These are phyloP conservation scores for Escovopsis weberi DNA, from an alignment of 2,329 filamentous ascomycete species.

Conservation along the genomic window DNA sequence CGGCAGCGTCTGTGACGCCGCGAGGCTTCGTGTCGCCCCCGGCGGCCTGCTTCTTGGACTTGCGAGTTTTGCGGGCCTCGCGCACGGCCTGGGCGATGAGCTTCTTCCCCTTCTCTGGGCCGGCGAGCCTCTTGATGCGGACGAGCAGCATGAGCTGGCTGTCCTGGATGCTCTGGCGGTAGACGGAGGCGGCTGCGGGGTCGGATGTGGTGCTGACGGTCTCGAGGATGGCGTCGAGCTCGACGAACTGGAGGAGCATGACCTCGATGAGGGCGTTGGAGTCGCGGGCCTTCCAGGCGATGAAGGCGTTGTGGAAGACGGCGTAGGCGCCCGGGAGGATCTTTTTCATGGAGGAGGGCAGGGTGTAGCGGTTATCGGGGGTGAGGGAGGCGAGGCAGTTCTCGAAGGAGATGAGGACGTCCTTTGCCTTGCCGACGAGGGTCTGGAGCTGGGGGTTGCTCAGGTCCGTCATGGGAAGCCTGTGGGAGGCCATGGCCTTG, in stretches of 20 bases:
- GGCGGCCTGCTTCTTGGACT: slow-evolving; percentile 49
- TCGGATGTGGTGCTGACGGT: slow-evolving; percentile 67
- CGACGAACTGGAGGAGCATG: slow-evolving; percentile 77
- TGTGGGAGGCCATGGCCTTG: slow-evolving; percentile 12
- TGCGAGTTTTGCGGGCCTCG: slow-evolving; percentile 51
- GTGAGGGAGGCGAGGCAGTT: slow-evolving; percentile 53
- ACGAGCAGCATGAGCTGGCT: slow-evolving; percentile 70
- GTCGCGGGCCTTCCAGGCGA: slow-evolving; percentile 71
- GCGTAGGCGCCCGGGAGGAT: slow-evolving; percentile 55
- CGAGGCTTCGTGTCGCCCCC: slow-evolving; percentile 61
- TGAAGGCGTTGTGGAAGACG: slow-evolving; percentile 64
- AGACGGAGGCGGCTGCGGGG: slow-evolving; percentile 59
- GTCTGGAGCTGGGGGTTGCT: slow-evolving; percentile 52
- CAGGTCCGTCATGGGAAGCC: slow-evolving; percentile 29
- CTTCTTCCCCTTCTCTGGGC: slow-evolving; percentile 53
- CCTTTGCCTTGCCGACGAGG: slow-evolving; percentile 62
- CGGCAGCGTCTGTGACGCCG: no score
- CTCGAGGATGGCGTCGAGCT: slow-evolving; percentile 71
- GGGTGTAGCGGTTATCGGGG: slow-evolving; percentile 49
- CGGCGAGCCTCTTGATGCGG: slow-evolving; percentile 64
- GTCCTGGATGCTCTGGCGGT: slow-evolving; percentile 64
- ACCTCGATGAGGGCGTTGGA: slow-evolving; percentile 65
- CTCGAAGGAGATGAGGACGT: slow-evolving; percentile 66
- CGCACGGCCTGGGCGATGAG: slow-evolving; percentile 62
- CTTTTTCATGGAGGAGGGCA: slow-evolving; percentile 46